Percentiles rank a stretch among this genome's conserved stretches.
Conservation (phyloP, 441 rosid species). For the Eruca vesicaria region DNA sequence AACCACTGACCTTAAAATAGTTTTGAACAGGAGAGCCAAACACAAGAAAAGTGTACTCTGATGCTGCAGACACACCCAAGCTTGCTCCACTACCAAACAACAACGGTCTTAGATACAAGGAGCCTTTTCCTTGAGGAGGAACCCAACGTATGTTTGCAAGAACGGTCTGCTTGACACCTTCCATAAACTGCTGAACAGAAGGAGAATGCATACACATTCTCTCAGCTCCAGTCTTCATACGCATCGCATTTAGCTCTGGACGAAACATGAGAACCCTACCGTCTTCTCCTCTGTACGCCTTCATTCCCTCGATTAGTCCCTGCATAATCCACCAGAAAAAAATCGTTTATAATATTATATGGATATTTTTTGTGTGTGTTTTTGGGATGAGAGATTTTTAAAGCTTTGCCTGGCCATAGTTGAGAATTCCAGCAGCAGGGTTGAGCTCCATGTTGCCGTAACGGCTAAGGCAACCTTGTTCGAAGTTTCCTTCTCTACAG, state of each 20-base stretch:
- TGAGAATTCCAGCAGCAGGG: conserved; percentile 75
- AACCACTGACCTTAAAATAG: conserved; percentile 42
- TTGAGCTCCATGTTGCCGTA: conserved; percentile 56
- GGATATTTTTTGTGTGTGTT: not conserved
- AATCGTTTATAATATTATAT: not conserved
- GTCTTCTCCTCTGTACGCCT: conserved; percentile 54
- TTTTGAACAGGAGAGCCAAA: conserved; percentile 65
- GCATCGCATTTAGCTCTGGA: conserved; percentile 49
- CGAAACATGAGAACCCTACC: conserved; percentile 51
- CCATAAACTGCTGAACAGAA: conserved; percentile 46
- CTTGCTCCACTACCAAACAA: conserved; percentile 56
- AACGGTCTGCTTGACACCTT: conserved; percentile 56
- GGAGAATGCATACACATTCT: conserved; percentile 64
- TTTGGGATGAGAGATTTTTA: not conserved
- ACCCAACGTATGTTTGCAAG: conserved; percentile 60
- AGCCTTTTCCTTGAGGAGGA: conserved; percentile 70
- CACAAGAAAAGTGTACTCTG: conserved; percentile 52
- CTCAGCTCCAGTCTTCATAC: conserved; percentile 55
- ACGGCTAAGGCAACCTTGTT: conserved; percentile 48
- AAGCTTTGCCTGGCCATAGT: conserved; percentile 73
- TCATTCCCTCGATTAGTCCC: conserved; percentile 63
- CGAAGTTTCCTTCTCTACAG: conserved; percentile 43
- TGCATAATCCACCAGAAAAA: conserved; percentile 15
- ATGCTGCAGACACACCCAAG: conserved; percentile 50
- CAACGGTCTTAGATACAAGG: conserved; percentile 66